Conservation (phyloP, 495 filamentous ascomycete genomes). For the Amphirosellinia nigrospora region DNA sequence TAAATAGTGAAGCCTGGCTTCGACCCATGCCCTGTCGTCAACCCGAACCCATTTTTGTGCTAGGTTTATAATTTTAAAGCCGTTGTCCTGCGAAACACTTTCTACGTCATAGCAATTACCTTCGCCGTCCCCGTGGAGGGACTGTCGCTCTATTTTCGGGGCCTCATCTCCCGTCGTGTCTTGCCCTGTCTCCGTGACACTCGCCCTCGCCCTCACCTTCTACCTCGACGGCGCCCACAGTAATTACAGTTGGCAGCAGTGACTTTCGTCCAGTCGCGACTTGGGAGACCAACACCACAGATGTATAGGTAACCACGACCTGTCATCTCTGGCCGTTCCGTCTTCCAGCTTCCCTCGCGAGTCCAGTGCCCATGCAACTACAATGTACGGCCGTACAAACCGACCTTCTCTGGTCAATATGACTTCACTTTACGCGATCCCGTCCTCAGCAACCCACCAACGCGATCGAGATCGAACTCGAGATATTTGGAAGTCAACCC, state of each 20-base stretch:
- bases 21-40: not conserved
- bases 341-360: slow-evolving; percentile 20
- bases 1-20: slow-evolving; percentile 6
- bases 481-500: slow-evolving; percentile 31
- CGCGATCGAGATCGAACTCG: slow-evolving; percentile 37
- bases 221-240: not conserved
- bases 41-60: not conserved
- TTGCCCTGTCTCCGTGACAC: not conserved
- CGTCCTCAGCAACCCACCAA: slow-evolving; percentile 26
- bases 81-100: not conserved
- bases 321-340: slow-evolving; percentile 2
- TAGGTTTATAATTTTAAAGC: slow-evolving; percentile 2
- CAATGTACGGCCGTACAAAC: slow-evolving; percentile 33
- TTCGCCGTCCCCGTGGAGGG: not conserved
- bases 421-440: slow-evolving; percentile 37
- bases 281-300: not conserved
- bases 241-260: not conserved
- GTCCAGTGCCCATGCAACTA: slow-evolving; percentile 21
- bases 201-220: not conserved
- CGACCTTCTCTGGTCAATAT: slow-evolving; percentile 38
- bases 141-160: not conserved
- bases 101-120: slow-evolving; percentile 14
- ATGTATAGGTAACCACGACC: slow-evolving; percentile 23
- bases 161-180: slow-evolving; percentile 4
- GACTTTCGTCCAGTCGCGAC: not conserved